These are phyloP conservation scores for Starmerella gropengiesseri DNA, from an alignment of 805 yeast genomes.

Conservation along the genomic window DNA sequence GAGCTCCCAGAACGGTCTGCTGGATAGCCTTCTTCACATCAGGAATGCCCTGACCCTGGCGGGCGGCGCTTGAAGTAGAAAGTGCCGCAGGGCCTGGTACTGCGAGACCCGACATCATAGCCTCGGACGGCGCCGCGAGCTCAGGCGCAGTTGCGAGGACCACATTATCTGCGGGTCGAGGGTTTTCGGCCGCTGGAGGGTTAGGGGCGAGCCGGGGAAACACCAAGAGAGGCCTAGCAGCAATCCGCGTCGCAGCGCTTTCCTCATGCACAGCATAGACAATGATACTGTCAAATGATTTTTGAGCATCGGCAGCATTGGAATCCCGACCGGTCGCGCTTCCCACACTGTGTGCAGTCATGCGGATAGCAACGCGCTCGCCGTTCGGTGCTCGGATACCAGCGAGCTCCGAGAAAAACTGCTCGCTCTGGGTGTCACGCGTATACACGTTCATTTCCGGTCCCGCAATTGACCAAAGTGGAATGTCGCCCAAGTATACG, in stretches of 20 bases:
- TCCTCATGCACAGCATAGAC: slow-evolving; percentile 15
- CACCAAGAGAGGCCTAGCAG: slow-evolving; percentile 13
- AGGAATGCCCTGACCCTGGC: not conserved
- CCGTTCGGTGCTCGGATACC: not conserved
- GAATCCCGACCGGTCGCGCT: not conserved
- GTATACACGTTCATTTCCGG: slow-evolving; percentile 20
- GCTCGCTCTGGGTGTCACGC: slow-evolving; percentile 4
- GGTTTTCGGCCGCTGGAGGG: not conserved
- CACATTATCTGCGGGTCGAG: not conserved
- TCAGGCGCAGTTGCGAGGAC: not conserved
- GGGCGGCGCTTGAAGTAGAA: too few relatives aligned
- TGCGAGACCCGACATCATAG: not conserved
- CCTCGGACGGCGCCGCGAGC: not conserved
- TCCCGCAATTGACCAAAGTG: slow-evolving; percentile 19
- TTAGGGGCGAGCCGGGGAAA: slow-evolving; percentile 1
- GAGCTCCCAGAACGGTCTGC: slow-evolving; percentile 29
- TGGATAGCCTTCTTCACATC: slow-evolving; percentile 20
- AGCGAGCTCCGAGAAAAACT: slow-evolving; percentile 20
- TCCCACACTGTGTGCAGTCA: not conserved
- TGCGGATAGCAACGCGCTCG: slow-evolving; percentile 2
- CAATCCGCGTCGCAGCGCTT: slow-evolving; percentile 7
- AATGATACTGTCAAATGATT: slow-evolving; percentile 14
- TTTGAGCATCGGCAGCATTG: not conserved
- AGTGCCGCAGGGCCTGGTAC: too few relatives aligned
- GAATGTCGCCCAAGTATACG: slow-evolving; percentile 12